phyloP scores from a whole-genome alignment of 768 basidiomycete genomes.

The Royoungia palumana region DNA sequence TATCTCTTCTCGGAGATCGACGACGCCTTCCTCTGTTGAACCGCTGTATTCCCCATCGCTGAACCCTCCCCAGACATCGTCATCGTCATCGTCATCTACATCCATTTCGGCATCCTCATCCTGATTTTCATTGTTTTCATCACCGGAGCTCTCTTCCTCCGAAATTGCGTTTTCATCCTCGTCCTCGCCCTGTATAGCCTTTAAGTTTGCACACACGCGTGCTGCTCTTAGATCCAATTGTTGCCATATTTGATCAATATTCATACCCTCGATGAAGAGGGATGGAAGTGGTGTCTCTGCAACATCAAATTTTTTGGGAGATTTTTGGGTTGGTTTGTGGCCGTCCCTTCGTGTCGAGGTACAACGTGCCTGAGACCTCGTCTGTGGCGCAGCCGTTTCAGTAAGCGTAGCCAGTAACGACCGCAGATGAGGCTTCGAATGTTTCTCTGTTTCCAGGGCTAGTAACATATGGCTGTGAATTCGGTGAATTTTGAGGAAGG shows the following conservation, averaged over 20 bases:
- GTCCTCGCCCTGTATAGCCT: slow-evolving; percentile 58
- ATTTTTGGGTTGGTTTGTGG: slow-evolving; percentile 35
- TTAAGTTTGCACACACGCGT: slow-evolving; percentile 65
- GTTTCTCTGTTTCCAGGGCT: slow-evolving; percentile 68
- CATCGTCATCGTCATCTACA: slow-evolving; percentile 24
- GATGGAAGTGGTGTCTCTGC: slow-evolving; percentile 69
- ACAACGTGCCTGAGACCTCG: slow-evolving; percentile 60
- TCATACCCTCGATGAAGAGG: slow-evolving; percentile 76
- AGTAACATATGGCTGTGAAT: slow-evolving; percentile 1
- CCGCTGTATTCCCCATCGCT: slow-evolving; percentile 21
- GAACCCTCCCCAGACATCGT: slow-evolving; percentile 27
- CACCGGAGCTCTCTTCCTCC: slow-evolving; percentile 18
- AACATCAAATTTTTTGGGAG: slow-evolving; percentile 34
- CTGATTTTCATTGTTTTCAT: slow-evolving; percentile 29
- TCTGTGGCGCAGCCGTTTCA: slow-evolving; percentile 67
- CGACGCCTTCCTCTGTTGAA: slow-evolving; percentile 24
- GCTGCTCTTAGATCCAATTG: slow-evolving; percentile 83
- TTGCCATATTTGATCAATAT: slow-evolving; percentile 87
- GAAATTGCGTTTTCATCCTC: slow-evolving; percentile 31
- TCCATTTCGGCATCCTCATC: slow-evolving; percentile 35
- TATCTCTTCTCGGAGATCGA: slow-evolving; percentile 37
- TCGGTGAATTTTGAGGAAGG: slow-evolving; percentile 2
- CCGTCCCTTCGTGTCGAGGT: slow-evolving; percentile 39
- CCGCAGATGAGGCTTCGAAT: slow-evolving; percentile 61
- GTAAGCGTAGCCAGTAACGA: slow-evolving; percentile 66